Conservation (phyloP, 1,139 yeast species). For the Petasospora rhodanensis region DNA sequence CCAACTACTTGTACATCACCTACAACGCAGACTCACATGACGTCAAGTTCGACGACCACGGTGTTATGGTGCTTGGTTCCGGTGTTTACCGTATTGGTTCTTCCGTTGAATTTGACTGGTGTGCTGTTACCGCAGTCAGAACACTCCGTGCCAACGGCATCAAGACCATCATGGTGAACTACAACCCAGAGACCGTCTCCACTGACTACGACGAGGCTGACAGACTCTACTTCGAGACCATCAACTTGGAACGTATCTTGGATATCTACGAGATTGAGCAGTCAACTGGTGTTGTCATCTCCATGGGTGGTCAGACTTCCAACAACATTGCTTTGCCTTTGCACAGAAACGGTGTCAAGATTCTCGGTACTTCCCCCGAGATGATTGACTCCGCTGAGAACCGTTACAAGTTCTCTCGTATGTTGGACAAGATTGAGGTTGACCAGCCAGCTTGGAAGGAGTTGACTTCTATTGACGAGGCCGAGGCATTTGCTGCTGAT, state of each 20-base stretch:
- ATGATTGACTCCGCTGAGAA: slow-evolving; percentile 99
- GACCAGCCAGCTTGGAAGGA: slow-evolving; percentile 99
- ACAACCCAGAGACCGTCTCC: slow-evolving; percentile 97
- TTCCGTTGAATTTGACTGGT: slow-evolving; percentile 93
- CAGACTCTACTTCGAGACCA: slow-evolving; percentile 92
- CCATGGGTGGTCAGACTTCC: slow-evolving; percentile 99
- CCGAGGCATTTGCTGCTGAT: slow-evolving; percentile 85
- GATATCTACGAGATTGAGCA: slow-evolving; percentile 94
- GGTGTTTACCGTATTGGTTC: slow-evolving; percentile 96
- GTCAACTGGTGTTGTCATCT: slow-evolving; percentile 87
- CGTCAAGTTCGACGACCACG: slow-evolving; percentile 77
- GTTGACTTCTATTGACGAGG: slow-evolving; percentile 88
- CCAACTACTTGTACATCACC: slow-evolving; percentile 92
- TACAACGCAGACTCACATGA: slow-evolving; percentile 92
- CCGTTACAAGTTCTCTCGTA: slow-evolving; percentile 95
- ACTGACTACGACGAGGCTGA: slow-evolving; percentile 99
- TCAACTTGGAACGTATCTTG: slow-evolving; percentile 89
- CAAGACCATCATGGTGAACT: slow-evolving; percentile 95
- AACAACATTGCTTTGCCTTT: slow-evolving; percentile 92
- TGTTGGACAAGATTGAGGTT: slow-evolving; percentile 94
- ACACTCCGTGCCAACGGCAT: slow-evolving; percentile 82
- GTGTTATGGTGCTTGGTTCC: slow-evolving; percentile 86
- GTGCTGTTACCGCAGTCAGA: slow-evolving; percentile 94
- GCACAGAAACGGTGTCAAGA: slow-evolving; percentile 93
- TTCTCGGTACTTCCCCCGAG: slow-evolving; percentile 95